Evolutionary conservation across 768 basidiomycete genomes (phyloP).

Genomic region (Cystobasidiopsis lactophilus): DNA sequence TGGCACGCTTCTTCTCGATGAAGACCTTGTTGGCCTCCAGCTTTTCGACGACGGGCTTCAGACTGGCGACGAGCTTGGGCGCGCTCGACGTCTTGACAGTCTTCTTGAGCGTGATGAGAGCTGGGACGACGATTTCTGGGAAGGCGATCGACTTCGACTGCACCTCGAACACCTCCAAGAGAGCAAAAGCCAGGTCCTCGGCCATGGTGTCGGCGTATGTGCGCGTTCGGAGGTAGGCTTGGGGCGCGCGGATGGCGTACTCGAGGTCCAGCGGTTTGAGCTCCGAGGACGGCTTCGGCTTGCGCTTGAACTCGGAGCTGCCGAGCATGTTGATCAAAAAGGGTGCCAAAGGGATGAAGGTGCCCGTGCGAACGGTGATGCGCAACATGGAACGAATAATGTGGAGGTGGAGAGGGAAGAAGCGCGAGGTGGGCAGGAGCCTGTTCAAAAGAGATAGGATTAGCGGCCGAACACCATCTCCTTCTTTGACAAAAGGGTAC

Average conservation of each 20-base stretch:
- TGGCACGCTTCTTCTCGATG: constrained; percentile 48
- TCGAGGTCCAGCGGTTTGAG: constrained; percentile 77
- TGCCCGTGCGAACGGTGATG: constrained; percentile 57
- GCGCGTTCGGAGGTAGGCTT: constrained; percentile 67
- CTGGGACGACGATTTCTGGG: constrained; percentile 71
- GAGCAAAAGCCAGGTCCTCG: constrained; percentile 56
- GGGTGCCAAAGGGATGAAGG: constrained; percentile 68
- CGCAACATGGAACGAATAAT: constrained; percentile 69
- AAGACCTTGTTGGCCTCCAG: constrained; percentile 63
- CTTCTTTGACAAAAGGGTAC: constrained; percentile 19
- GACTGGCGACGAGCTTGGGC: constrained; percentile 24
- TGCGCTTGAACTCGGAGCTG: constrained; percentile 43
- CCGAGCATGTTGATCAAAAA: constrained; percentile 70
- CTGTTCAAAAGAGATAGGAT: constrained; percentile 27
- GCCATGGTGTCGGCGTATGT: constrained; percentile 60
- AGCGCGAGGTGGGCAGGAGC: constrained; percentile 69
- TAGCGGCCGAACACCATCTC: background rate
- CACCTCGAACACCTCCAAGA: constrained; percentile 62
- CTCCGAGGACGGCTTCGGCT: constrained; percentile 55
- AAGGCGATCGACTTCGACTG: constrained; percentile 69
- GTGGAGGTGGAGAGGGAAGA: constrained; percentile 86
- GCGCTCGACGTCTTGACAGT: constrained; percentile 48
- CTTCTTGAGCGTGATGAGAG: constrained; percentile 47
- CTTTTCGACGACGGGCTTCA: constrained; percentile 65
- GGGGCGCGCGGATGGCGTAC: constrained; percentile 61